Percentiles rank a stretch among this genome's conserved stretches.
phyloP scores from a whole-genome alignment of 78 protist genomes.

The Dictyostelium firmibasis region DNA sequence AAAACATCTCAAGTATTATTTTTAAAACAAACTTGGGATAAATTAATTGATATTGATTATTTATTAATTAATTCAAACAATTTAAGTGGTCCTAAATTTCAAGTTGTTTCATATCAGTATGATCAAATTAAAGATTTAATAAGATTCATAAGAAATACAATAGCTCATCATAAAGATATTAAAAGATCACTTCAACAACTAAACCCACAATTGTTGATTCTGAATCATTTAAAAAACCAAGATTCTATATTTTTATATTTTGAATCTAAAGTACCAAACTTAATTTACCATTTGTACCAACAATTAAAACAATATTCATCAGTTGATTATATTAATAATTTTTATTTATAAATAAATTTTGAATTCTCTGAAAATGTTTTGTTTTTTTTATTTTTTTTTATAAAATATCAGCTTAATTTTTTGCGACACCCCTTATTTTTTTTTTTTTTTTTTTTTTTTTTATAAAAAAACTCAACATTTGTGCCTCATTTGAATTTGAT shows the following conservation, averaged over 20 bases:
- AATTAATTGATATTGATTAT: background rate
- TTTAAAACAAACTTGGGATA: constrained; percentile 36
- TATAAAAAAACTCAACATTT: no score
- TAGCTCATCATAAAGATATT: constrained; percentile 38
- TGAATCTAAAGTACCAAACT: constrained; percentile 3
- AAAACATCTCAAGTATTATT: no score
- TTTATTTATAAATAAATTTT: no score
- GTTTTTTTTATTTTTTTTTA: no score
- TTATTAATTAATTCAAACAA: background rate
- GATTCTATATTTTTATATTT: constrained; percentile 11
- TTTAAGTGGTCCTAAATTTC: background rate
- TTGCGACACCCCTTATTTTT: no score
- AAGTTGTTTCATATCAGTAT: background rate
- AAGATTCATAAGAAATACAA: constrained; percentile 30
- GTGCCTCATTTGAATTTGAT: no score
- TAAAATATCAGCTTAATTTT: no score
- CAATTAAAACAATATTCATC: background rate
- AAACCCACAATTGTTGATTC: background rate
- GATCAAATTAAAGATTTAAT: background rate
- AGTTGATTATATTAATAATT: background rate
- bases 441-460: no score
- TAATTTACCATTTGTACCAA: constrained; percentile 1
- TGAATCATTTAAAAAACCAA: background rate
- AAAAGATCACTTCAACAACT: background rate
- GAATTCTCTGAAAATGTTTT: no score